A percentile compares a stretch with the other conserved stretches of the same genome.
phyloP scores from a whole-genome alignment of 495 filamentous ascomycete species.

The Podospora anserina region DNA sequence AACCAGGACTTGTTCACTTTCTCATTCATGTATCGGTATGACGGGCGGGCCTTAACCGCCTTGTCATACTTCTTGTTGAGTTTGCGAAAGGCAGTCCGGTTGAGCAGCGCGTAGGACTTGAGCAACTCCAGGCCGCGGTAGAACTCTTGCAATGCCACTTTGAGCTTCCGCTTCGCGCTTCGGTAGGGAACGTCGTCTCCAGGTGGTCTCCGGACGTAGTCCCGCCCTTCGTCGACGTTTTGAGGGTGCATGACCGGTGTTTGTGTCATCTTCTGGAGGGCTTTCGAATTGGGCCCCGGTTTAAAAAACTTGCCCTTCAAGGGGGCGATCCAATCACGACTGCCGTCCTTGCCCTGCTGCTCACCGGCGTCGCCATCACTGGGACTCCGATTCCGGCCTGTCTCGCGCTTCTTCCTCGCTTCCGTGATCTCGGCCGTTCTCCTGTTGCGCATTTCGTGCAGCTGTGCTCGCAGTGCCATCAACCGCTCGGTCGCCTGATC shows the following conservation, averaged over 20 bases:
- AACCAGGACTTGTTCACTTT: slow-evolving; percentile 89
- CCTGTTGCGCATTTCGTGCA: slow-evolving; percentile 83
- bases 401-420: slow-evolving; percentile 32
- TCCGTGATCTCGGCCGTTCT: slow-evolving; percentile 67
- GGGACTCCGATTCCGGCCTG: slow-evolving; percentile 12
- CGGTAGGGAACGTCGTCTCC: slow-evolving; percentile 69
- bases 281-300: slow-evolving; percentile 47
- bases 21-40: slow-evolving; percentile 82
- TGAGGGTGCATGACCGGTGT: slow-evolving; percentile 39
- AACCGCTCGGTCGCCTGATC: slow-evolving; percentile 70
- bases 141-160: slow-evolving; percentile 84
- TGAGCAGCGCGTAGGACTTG: slow-evolving; percentile 84
- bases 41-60: slow-evolving; percentile 69
- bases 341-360: slow-evolving; percentile 19
- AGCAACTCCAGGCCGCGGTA: slow-evolving; percentile 88
- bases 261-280: slow-evolving; percentile 39
- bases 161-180: slow-evolving; percentile 84
- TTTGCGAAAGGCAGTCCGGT: slow-evolving; percentile 90
- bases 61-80: slow-evolving; percentile 99
- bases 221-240: slow-evolving; percentile 45
- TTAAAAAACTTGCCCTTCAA: slow-evolving; percentile 43
- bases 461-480: slow-evolving; percentile 66
- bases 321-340: slow-evolving; percentile 40
- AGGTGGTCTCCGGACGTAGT: slow-evolving; percentile 61
- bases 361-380: slow-evolving; percentile 21